These are phyloP conservation scores for Penicillium aurantiogriseum DNA, from an alignment of 2,329 filamentous ascomycete genomes.

Conservation along the genomic window DNA sequence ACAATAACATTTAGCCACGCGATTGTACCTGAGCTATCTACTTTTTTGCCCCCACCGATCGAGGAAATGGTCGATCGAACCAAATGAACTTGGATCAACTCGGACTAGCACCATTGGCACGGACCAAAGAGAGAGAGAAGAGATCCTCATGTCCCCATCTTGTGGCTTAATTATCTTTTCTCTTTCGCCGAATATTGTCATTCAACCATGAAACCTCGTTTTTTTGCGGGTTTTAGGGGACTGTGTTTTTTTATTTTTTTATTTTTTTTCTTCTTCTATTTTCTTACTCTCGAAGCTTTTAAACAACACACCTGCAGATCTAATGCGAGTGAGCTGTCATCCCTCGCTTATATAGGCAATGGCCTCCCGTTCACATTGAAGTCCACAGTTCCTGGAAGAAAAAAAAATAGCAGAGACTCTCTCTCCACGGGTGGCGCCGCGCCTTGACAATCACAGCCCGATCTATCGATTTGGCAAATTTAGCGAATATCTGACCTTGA, in stretches of 20 bases:
- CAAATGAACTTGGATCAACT: constrained; percentile 17
- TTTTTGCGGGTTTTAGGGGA: not conserved
- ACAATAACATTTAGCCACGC: constrained; percentile 10
- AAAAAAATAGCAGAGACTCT: not conserved
- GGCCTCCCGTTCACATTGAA: not conserved
- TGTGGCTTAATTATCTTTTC: constrained; percentile 4
- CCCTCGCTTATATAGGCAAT: not conserved
- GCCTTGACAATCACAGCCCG: not conserved
- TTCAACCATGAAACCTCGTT: not conserved
- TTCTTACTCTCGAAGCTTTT: not conserved
- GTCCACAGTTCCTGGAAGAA: not conserved
- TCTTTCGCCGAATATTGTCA: constrained; percentile 8
- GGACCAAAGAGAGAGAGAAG: constrained; percentile 12
- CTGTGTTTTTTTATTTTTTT: not conserved
- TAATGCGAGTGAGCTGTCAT: constrained; percentile 1
- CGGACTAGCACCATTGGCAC: constrained; percentile 7
- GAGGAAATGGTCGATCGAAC: constrained; percentile 18
- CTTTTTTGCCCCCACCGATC: constrained; percentile 19
- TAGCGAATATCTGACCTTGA: not conserved
- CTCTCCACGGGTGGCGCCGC: constrained; percentile 7
- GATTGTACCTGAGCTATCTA: constrained; percentile 15
- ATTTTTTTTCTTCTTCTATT: not conserved
- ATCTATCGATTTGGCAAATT: constrained; percentile 4
- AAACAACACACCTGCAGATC: not conserved
- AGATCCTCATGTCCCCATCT: not conserved